Evolutionary conservation across 805 yeast species (phyloP), one percentile per base, ranked within the genome.

Genomic region (Candida maesae): DNA sequence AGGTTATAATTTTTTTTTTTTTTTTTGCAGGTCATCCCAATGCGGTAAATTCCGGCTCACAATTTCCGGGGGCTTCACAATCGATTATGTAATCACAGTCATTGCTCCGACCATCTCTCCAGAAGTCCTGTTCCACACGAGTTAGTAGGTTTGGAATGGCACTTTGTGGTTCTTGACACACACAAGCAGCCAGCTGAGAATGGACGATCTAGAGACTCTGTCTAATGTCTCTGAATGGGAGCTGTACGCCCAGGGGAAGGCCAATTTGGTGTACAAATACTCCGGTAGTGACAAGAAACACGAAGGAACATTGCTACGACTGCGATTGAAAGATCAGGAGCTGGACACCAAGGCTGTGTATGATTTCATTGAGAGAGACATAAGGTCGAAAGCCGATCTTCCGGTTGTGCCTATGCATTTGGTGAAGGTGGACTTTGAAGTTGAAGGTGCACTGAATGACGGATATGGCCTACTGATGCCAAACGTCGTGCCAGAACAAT

Each of bases 161-260:
- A 10, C 10, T 10, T 10, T 8, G 24, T 21, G 10, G 24, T 21
- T 21, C 10, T 7, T 21, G 7, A 21, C 24, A 21, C 24, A 21
- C 7, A 8, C 10, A 21, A 21, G 24, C 10, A n/a, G n/a, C n/a
- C n/a, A n/a, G n/a, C n/a, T n/a, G n/a, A n/a, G n/a, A n/a, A 21
- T 21, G 24, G 24, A 21, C 24, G 24, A 21, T 10, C 10, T 21
- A 28, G 21, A 19, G 26, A 18, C 20, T 3, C 29, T 42, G 2
- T 10, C 7, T 8, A 13, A 27, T 14, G 8, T n/a, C 4, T 19
- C 34, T 16, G 54, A 50, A 0, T 75, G 81, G 81, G 44, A 33
- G 14, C 70, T 64, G 47, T 70, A 66, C 46, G 72, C 73, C 10
- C 65, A 66, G 42, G 80, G 81, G 9, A 67, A 65, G 40, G 81